Evolutionary conservation across 2,329 filamentous ascomycete genomes (phyloP), one percentile per base, ranked within the genome.

Genomic region (Chrysoporthe austroafricana): DNA sequence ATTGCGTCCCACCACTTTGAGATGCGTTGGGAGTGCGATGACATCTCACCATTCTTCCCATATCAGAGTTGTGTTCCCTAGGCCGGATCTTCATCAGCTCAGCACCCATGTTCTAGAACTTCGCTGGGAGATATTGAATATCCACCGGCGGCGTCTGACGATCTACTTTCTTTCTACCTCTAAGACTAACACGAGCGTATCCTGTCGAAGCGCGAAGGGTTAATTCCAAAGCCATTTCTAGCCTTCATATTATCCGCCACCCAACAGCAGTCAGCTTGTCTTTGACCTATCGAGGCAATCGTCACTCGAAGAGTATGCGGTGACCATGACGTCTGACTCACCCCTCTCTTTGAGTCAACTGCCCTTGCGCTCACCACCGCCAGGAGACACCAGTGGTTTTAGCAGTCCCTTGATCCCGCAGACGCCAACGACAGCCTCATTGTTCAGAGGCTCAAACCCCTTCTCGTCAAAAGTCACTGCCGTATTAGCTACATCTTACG

Each of bases 401-500:
- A 56, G 32, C 18, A 46, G 59, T 48, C 59, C 59, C 43, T 16
- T 67, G 76, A n/a, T 78, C 77, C 77, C 77, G 6, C 75, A 73
- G 68, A 74, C 74, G 58, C 68, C 74, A 64, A 72, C 75, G 66
- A 73, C 73, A 68, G 70, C 76, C 34, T 71, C 76, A 1, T 72
- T 77, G 36, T 76, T 77, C 60, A 86, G 79, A 70, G 74, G 82
- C 26, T 74, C 82, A 16, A 93, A 88, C 77, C 91, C 93, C 8
- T 82, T 98, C 43, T 90, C 92, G 8, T 91, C 90, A 69, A 93
- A 96, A 76, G 87, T 97, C 73, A 92, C 93, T 34, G 90, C 88
- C 70, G 91, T 98, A 52, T 86, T 98, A 61, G 97, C 96, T 4
- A 90, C 93, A 2, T 97, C 95, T 0, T 97, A 97, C 79, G 91